These are phyloP conservation scores for Aureobasidium sp. DNA, from an alignment of 2,329 filamentous ascomycete species.

Conservation along the genomic window DNA sequence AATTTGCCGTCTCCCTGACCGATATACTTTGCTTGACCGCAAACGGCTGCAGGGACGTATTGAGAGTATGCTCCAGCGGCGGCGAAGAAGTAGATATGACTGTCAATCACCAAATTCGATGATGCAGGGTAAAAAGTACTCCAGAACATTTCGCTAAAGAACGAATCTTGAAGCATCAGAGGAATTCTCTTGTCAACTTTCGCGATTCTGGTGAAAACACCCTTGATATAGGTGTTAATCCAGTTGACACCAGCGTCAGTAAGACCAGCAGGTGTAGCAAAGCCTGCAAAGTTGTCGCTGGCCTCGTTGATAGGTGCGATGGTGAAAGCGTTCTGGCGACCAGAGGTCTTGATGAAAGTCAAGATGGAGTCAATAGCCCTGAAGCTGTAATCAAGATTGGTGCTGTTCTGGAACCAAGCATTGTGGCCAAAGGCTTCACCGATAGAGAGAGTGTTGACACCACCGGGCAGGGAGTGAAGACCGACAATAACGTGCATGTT, in stretches of 20 bases:
- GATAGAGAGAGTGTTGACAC: conserved; percentile 34
- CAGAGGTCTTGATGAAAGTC: conserved; percentile 36
- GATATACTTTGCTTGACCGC: conserved; percentile 29
- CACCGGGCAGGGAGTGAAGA: conserved; percentile 36
- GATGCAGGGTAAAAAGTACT: conserved; percentile 29
- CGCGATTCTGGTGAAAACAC: conserved; percentile 30
- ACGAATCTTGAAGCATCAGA: conserved; percentile 38
- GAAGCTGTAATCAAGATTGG: conserved; percentile 37
- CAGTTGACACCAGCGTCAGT: conserved; percentile 34
- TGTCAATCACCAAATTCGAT: conserved; percentile 37
- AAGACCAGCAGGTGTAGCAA: conserved; percentile 37
- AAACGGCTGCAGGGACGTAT: conserved; percentile 32
- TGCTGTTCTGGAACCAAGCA: conserved; percentile 41
- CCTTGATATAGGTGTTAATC: conserved; percentile 39
- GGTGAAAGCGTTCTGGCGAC: conserved; percentile 36
- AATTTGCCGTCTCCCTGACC: conserved; percentile 27
- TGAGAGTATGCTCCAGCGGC: conserved; percentile 30
- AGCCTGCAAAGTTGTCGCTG: conserved; percentile 39
- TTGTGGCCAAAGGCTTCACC: conserved; percentile 32
- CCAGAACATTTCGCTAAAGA: conserved; percentile 33
- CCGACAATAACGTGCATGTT: conserved; percentile 41
- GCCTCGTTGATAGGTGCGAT: conserved; percentile 44
- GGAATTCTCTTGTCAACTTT: conserved; percentile 35
- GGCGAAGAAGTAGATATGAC: conserved; percentile 37
- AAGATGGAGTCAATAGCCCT: conserved; percentile 37